These are phyloP conservation scores for Fusarium sp. DNA, from an alignment of 2,329 filamentous ascomycete species.

Conservation along the genomic window DNA sequence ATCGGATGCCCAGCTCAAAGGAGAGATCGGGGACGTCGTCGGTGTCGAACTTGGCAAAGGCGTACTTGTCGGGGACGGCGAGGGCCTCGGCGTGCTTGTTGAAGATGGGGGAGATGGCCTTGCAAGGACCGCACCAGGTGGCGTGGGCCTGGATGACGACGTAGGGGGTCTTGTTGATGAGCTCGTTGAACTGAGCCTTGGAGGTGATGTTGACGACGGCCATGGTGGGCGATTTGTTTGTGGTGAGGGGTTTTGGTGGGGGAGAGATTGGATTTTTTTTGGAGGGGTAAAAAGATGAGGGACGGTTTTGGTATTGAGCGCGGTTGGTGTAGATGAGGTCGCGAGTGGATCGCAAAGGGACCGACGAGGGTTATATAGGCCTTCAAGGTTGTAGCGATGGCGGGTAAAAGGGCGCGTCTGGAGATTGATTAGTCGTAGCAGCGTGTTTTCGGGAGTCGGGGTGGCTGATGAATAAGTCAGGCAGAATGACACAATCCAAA, in stretches of 20 bases:
- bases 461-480: conserved; percentile 41
- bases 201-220: conserved; percentile 56
- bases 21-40: conserved; percentile 68
- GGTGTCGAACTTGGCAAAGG: conserved; percentile 74
- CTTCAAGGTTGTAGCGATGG: conserved; percentile 6
- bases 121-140: conserved; percentile 75
- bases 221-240: conserved; percentile 46
- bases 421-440: conserved; percentile 10
- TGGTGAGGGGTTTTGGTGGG: conserved; percentile 15
- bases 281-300: conserved; percentile 20
- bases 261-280: conserved; percentile 34
- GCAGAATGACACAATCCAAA: conserved; percentile 45
- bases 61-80: conserved; percentile 59
- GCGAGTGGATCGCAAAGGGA: conserved; percentile 28
- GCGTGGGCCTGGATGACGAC: conserved; percentile 73
- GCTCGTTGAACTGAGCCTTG: conserved; percentile 64
- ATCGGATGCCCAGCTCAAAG: conserved; percentile 64
- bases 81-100: conserved; percentile 60
- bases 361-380: conserved; percentile 20
- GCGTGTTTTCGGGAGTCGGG: conserved; percentile 24
- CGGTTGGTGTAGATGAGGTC: not conserved
- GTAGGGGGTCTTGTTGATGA: conserved; percentile 64
- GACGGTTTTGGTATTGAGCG: conserved; percentile 21
- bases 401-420: conserved; percentile 15
- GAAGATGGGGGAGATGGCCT: conserved; percentile 71